Evolutionary conservation across 2,329 filamentous ascomycete species (phyloP).

Genomic region (Fusarium pseudonygamai): DNA sequence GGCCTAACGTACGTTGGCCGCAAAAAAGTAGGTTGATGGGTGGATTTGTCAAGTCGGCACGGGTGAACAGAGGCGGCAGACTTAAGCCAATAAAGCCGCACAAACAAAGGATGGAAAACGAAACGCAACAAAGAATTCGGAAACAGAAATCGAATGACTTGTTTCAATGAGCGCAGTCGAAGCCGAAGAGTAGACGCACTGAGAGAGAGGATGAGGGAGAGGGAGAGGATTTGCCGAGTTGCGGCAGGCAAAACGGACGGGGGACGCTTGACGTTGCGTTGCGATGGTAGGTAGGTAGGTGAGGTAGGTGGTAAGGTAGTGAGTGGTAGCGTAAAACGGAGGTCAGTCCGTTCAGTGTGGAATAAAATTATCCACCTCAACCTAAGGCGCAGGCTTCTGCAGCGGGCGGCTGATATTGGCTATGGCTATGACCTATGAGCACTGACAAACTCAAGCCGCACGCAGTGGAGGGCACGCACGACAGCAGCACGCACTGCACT

Average conservation of each 20-base stretch:
- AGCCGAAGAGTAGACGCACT: slow-evolving; percentile 34
- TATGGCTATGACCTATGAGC: slow-evolving; percentile 24
- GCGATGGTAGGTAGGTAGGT: slow-evolving; percentile 8
- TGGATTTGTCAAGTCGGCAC: slow-evolving; percentile 8
- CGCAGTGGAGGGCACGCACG: neutral
- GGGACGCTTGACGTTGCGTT: slow-evolving; percentile 34
- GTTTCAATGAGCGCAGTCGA: slow-evolving; percentile 20
- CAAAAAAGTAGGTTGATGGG: slow-evolving; percentile 28
- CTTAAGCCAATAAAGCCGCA: slow-evolving; percentile 27
- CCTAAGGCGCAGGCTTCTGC: slow-evolving; percentile 1
- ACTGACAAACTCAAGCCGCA: slow-evolving; percentile 22
- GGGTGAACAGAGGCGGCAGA: slow-evolving; percentile 26
- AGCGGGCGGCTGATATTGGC: neutral
- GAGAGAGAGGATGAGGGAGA: slow-evolving; percentile 15
- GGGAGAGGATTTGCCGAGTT: slow-evolving; percentile 32
- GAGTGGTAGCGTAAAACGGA: slow-evolving; percentile 10
- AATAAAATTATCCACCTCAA: slow-evolving; percentile 42
- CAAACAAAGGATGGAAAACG: slow-evolving; percentile 9
- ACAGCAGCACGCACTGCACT: slow-evolving; percentile 14
- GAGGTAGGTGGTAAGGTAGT: neutral
- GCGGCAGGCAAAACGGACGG: slow-evolving; percentile 41
- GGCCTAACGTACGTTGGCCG: slow-evolving; percentile 26
- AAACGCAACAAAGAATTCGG: slow-evolving; percentile 8
- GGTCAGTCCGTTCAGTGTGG: slow-evolving; percentile 27
- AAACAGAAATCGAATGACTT: slow-evolving; percentile 8